Percentiles rank a stretch among this genome's conserved stretches.
Conservation (phyloP, 2,329 filamentous ascomycete species). For the Sporothrix dimorphospora region DNA sequence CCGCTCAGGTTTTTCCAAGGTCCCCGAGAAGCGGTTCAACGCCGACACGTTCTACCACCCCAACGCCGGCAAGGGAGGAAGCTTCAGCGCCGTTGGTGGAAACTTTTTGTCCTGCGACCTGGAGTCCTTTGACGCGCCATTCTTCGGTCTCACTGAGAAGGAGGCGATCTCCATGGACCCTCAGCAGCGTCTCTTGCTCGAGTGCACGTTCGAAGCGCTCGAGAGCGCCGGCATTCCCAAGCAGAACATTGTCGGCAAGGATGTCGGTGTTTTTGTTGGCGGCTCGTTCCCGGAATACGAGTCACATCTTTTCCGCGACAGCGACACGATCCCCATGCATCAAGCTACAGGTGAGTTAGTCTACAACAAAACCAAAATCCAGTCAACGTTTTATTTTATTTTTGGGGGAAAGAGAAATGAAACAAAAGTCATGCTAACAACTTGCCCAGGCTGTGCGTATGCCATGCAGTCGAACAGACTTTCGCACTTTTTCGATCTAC, state of each 20-base stretch:
- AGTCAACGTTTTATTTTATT: no score
- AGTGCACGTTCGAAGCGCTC: conserved; percentile 58
- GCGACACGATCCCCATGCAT: conserved; percentile 54
- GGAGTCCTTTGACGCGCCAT: conserved; percentile 54
- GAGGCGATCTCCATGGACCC: conserved; percentile 58
- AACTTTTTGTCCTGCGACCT: conserved; percentile 53
- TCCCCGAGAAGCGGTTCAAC: conserved; percentile 54
- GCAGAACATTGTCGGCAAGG: conserved; percentile 50
- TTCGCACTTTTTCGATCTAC: conserved; percentile 59
- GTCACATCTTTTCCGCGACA: conserved; percentile 49
- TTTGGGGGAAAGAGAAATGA: no score
- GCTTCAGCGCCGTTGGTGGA: conserved; percentile 44
- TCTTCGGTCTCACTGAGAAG: conserved; percentile 55
- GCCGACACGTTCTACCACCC: conserved; percentile 46
- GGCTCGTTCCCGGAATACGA: conserved; percentile 54
- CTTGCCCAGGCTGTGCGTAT: conserved; percentile 48
- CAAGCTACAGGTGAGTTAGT: conserved; percentile 55
- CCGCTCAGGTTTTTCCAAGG: conserved; percentile 47
- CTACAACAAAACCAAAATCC: no score
- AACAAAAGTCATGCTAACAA: not conserved
- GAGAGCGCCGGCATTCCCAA: conserved; percentile 57
- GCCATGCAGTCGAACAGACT: conserved; percentile 59
- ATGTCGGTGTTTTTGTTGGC: conserved; percentile 56
- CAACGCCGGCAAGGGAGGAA: conserved; percentile 48
- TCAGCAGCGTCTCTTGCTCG: conserved; percentile 56